Evolutionary conservation across 305 asterid genomes (phyloP), one percentile per base, ranked within the genome.

Genomic region (Withania somnifera): DNA sequence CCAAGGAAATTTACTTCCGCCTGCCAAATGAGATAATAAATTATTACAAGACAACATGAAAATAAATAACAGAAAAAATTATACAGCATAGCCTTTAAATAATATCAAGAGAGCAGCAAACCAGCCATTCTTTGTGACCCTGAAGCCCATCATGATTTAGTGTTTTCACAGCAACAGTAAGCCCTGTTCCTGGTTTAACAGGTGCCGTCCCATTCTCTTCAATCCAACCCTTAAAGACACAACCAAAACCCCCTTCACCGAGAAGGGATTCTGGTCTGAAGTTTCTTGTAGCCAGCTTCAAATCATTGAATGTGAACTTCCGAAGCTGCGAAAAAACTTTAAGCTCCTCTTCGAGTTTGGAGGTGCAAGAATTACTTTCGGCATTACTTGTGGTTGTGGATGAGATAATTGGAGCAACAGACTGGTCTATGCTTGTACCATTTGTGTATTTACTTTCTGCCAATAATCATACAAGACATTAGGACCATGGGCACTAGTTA

Each of bases 41-140:
- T 54, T 53, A 86, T 81, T 80, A 73, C 22, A 45, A 80, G 52
- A 9, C 20, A 42, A 52, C 32, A 50, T 26, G 15, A 47, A 51
- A 11, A 67, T 34, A 53, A 50, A 32, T 1, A 8, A 71, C 36
- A 63, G 61, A 60, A 47, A 77, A 53, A 11, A 64, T 2, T 28
- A 82, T 76, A 38, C 22, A 24, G 1, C 47, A 54, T 15, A 53
- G 36, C 53, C 42, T 73, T 24, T 73, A 73, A 47, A 63, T 52
- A 56, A 40, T 40, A 56, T 19, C 9, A 76, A 79, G 53, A 84
- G 84, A 86, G 85, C 32, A 75, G 75, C 93, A n/a, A 64, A 93
- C 97, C 92, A 93, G 96, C 97, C 96, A 93, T 87, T 93, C 97
- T 89, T 86, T 91, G 92, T 93, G 97, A 81, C 97, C 97, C 91